Evolutionary conservation across 257 asterid species (phyloP).

Genomic region (Solanum dulcamara): DNA sequence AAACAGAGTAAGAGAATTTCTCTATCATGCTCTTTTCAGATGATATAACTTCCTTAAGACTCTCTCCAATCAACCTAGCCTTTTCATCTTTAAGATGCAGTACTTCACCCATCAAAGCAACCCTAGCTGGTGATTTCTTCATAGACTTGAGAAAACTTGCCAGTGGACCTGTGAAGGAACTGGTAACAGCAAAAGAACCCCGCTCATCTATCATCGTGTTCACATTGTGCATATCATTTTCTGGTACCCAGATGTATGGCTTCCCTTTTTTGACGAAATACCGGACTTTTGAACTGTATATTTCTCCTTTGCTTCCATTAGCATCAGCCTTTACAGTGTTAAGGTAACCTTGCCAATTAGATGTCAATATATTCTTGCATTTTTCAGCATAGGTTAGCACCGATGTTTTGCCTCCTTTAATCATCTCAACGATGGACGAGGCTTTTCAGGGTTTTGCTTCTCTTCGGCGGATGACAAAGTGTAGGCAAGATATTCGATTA

Average conservation of each 20-base stretch:
- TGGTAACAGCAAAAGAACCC: conserved; percentile 73
- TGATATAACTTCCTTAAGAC: conserved; percentile 41
- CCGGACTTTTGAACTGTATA: conserved; percentile 67
- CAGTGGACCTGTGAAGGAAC: conserved; percentile 73
- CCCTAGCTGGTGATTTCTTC: conserved; percentile 65
- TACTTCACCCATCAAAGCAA: conserved; percentile 79
- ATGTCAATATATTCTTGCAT: conserved; percentile 77
- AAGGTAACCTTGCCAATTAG: conserved; percentile 82
- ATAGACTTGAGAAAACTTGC: conserved; percentile 47
- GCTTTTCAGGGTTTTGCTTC: too few species aligned
- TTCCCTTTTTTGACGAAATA: conserved; percentile 67
- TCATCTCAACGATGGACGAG: background rate
- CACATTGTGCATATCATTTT: conserved; percentile 85
- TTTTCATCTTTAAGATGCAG: conserved; percentile 56
- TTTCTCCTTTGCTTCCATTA: conserved; percentile 73
- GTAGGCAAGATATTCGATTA: too few species aligned
- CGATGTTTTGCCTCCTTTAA: conserved; percentile 43
- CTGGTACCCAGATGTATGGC: conserved; percentile 84
- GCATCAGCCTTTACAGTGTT: conserved; percentile 83
- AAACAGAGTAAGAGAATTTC: conserved; percentile 54
- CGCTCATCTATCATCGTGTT: conserved; percentile 83
- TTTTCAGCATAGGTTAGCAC: conserved; percentile 51
- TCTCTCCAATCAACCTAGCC: conserved; percentile 46
- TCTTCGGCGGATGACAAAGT: too few species aligned
- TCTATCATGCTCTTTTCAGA: conserved; percentile 38